Base-by-base conservation (phyloP, 176 grass and related monocot genomes). In the Stipa capillata region DNA sequence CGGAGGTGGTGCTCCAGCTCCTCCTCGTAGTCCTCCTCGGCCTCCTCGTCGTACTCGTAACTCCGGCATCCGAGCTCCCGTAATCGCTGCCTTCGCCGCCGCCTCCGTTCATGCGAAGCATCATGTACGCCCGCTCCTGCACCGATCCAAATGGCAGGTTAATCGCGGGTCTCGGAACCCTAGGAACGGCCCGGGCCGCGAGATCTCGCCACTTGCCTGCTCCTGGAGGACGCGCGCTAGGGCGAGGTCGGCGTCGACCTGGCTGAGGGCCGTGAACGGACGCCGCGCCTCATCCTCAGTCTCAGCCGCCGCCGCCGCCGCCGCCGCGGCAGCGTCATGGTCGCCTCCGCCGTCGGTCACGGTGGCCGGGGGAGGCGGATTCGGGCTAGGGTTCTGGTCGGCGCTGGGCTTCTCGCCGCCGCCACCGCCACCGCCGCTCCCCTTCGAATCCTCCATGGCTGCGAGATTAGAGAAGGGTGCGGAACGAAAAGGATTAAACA, bases 41-140 rank as follows among this genome's bases (percentile, higher is more conserved):
- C 94, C 59, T 90, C 94, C 56, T 92, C 91, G 25, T 86, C 95
- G 13, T 90, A 94, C 47, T 90, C 90, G 69, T 95, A 95, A 88
- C 87, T 96, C n/a, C 90, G 3, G 51, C 90, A 17, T 99, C 96
- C 31, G 96, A 99, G 85, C 90, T 99, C 72, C 80, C 89, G 66
- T 99, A 95, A 24, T 99, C 92, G 54, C 97, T 93, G 23, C 78
- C 97, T 11, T 90, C 88, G 41, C 66, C 42, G 41, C 79, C 88
- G 21, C 59, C 90, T 2, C 90, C 86, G 67, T 84, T 90, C 85
- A 94, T 94, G 5, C 82, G 63, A 7, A 99, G 88, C 97, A 95
- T 89, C 92, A 93, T 93, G 79, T 99, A 99, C 29, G 97, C 97
- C 87, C 97, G 87, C 82, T 99, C 97, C 97, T 99, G 92, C 65